phyloP scores from a whole-genome alignment of 306 rosid species.

The Alnus glutinosa region DNA sequence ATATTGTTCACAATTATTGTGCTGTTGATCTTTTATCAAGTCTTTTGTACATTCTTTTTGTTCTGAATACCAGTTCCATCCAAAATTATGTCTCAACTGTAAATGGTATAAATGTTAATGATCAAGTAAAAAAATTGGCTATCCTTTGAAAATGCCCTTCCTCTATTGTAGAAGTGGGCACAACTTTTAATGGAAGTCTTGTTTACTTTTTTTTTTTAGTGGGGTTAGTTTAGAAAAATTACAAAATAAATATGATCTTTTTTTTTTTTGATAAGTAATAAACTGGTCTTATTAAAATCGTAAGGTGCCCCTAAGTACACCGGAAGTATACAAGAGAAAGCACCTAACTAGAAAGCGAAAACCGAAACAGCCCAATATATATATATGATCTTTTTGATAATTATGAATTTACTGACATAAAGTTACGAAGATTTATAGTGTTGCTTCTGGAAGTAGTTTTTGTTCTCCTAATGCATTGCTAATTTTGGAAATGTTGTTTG shows the following conservation, averaged over 20 bases:
- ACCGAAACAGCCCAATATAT: too few species aligned
- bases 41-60: neutral
- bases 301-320: too few species aligned
- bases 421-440: neutral
- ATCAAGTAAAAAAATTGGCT: neutral
- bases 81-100: neutral
- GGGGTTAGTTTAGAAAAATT: neutral
- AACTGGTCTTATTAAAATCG: too few species aligned
- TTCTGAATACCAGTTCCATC: neutral
- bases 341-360: too few species aligned
- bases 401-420: neutral
- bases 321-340: too few species aligned
- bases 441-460: neutral
- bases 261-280: neutral
- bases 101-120: too few species aligned
- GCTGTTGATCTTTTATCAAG: neutral
- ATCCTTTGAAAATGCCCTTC: neutral
- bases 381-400: neutral
- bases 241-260: neutral
- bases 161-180: neutral
- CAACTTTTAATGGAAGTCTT: neutral
- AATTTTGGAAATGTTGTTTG: neutral
- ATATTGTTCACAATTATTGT: neutral
- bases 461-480: neutral
- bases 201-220: neutral